Conservation (phyloP, 345 rosid species). For the Citrus reticulata region DNA sequence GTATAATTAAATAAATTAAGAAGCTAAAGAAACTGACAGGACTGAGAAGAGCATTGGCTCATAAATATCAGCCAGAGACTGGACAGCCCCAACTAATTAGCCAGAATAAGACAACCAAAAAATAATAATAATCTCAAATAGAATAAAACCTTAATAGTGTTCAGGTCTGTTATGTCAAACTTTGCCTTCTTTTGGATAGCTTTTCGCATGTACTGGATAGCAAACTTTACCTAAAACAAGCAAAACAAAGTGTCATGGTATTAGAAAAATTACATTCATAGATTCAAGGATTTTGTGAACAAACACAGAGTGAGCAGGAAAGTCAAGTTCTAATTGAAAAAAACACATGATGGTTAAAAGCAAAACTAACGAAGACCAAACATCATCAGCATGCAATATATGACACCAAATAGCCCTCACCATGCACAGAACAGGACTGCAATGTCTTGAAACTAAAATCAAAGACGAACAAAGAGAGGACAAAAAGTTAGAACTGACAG, state of each 20-base stretch:
- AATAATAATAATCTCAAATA: not conserved
- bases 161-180: slow-evolving; percentile 75
- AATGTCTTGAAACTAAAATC: not conserved
- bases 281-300: not conserved
- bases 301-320: not conserved
- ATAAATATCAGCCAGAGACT: not conserved
- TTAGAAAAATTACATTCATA: not conserved
- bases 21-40: not conserved
- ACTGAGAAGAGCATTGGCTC: not conserved
- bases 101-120: not conserved
- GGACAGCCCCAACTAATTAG: not conserved
- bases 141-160: slow-evolving; percentile 68
- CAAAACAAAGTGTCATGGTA: not conserved
- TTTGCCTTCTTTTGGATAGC: slow-evolving; percentile 80
- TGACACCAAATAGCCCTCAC: not conserved
- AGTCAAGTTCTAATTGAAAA: not conserved
- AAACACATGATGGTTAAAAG: not conserved
- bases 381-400: not conserved
- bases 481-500: not conserved
- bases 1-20: not conserved
- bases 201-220: slow-evolving; percentile 79
- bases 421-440: not conserved
- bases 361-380: not conserved
- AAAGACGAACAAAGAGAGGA: not conserved
- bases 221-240: slow-evolving; percentile 75